phyloP scores from a whole-genome alignment of 2,329 filamentous ascomycete genomes.

The Berkeleyomyces rouxiae region DNA sequence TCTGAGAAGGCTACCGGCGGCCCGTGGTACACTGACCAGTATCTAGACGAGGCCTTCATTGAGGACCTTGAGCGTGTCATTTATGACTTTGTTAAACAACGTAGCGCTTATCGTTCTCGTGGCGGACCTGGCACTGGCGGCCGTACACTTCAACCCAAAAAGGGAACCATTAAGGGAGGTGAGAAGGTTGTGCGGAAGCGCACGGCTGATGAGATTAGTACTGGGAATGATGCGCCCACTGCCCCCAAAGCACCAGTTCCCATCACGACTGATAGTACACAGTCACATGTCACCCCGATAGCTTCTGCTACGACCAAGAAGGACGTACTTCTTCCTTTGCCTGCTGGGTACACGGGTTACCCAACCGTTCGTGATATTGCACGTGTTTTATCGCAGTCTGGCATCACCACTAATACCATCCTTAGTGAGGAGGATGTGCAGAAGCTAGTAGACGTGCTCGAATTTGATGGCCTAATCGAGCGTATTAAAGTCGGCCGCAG shows the following conservation, averaged over 20 bases:
- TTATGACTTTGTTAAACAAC: constrained; percentile 52
- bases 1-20: constrained; percentile 85
- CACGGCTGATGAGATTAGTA: constrained; percentile 24
- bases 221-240: constrained; percentile 14
- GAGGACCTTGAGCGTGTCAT: constrained; percentile 57
- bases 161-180: constrained; percentile 35
- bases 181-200: constrained; percentile 33
- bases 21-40: constrained; percentile 84
- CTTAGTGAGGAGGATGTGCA: constrained; percentile 61
- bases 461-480: constrained; percentile 76
- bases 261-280: background rate
- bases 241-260: constrained; percentile 15
- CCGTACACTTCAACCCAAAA: constrained; percentile 35
- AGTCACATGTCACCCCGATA: background rate
- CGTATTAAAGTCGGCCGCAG: constrained; percentile 33
- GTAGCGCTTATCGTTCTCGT: constrained; percentile 49
- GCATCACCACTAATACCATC: constrained; percentile 56
- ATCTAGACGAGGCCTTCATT: constrained; percentile 79
- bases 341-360: constrained; percentile 57
- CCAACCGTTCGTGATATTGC: constrained; percentile 69
- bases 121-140: constrained; percentile 19
- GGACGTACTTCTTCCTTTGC: constrained; percentile 33
- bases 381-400: constrained; percentile 48
- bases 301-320: constrained; percentile 18
- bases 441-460: constrained; percentile 73